Evolutionary conservation across 2,329 filamentous ascomycete species (phyloP).

Genomic region (Aspergillus awamori): DNA sequence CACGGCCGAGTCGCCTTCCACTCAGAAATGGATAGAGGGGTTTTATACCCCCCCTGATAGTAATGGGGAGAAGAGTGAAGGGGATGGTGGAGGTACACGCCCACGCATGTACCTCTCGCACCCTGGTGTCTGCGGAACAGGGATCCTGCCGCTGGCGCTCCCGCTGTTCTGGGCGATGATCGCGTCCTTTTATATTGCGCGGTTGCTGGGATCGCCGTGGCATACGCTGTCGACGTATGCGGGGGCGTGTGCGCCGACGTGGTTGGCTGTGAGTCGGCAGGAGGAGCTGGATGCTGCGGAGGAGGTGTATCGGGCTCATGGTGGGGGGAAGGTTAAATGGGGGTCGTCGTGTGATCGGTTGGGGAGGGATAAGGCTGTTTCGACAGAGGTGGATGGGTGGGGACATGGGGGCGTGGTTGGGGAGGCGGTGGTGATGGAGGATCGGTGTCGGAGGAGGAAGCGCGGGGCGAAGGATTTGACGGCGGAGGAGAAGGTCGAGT

Average conservation of each 20-base stretch:
- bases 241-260: slow-evolving; percentile 75
- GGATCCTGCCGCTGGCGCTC: slow-evolving; percentile 73
- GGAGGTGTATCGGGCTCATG: slow-evolving; percentile 58
- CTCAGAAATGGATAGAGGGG: slow-evolving; percentile 57
- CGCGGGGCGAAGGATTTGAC: slow-evolving; percentile 62
- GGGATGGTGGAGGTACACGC: not conserved
- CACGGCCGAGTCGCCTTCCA: slow-evolving; percentile 68
- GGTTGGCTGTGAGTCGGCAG: slow-evolving; percentile 72
- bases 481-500: slow-evolving; percentile 37
- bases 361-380: slow-evolving; percentile 65
- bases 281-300: slow-evolving; percentile 42
- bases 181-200: slow-evolving; percentile 68
- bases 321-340: slow-evolving; percentile 73
- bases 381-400: slow-evolving; percentile 86
- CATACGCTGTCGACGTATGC: slow-evolving; percentile 76
- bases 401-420: slow-evolving; percentile 62
- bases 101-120: slow-evolving; percentile 78
- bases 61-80: not conserved
- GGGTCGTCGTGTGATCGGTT: slow-evolving; percentile 68
- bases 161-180: slow-evolving; percentile 72
- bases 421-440: slow-evolving; percentile 54
- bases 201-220: slow-evolving; percentile 85
- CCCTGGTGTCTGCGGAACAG: slow-evolving; percentile 82
- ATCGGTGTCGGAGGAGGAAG: slow-evolving; percentile 61
- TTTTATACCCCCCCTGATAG: slow-evolving; percentile 55